Base-by-base conservation (phyloP, 1,284 basidiomycete species). In the Gymnopus androsaceus region DNA sequence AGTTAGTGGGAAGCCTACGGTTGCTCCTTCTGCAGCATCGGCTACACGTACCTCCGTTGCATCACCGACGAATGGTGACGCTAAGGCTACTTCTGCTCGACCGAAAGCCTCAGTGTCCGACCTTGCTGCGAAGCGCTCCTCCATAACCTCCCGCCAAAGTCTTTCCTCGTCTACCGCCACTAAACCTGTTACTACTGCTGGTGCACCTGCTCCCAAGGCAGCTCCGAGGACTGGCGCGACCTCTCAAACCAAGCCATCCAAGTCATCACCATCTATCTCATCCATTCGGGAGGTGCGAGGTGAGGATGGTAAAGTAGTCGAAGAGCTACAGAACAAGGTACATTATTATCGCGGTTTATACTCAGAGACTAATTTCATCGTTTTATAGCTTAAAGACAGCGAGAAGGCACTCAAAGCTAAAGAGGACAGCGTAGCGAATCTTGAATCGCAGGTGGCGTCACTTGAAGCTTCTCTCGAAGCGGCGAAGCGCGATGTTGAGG, bases 271-370 rank as follows among this genome's bases (percentile, higher is more conserved):
- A 14, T 90, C 88, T 3, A 83, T 90, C 48, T 80, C 86, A 12
- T 88, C 88, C 3, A 83, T 90, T 57, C 80, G 75, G 57, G 89
- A 89, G 63, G 74, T 86, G 11, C 54, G 48, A 21, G 82, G 79
- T 60, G 85, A 84, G 61, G 84, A 85, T 61, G 73, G 67, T n/a
- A 81, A 81, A 62, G 76, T 69, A 15, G 61, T 82, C 23, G 77
- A 80, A 53, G 85, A 83, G 52, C 62, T 90, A 21, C 83, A 87
- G 66, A 72, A 66, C 53, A 84, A 89, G 80, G 88, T 83, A 64
- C 47, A 71, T 45, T 21, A 34, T 63, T 51, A 31, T 47, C 42
- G 3, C 53, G 45, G 44, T 38, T 23, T 40, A 28, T 52, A 58
- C 59, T 33, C 57, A 50, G 21, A 48, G n/a, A 42, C 40, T 54